phyloP scores from a whole-genome alignment of 2,329 filamentous ascomycete species.

The Colletotrichum sp. region DNA sequence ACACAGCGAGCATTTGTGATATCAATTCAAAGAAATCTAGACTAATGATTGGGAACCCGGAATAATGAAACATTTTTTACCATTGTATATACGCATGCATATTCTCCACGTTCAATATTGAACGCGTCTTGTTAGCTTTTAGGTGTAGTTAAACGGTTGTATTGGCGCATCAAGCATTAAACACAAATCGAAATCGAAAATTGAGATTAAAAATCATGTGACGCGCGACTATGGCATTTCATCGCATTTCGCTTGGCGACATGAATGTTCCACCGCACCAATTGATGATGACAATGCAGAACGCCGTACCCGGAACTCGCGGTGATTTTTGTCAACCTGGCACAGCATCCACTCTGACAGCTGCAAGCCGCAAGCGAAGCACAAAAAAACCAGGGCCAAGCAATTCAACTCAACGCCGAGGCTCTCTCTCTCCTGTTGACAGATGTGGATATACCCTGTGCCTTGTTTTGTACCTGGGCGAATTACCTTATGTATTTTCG shows the following conservation, averaged over 20 bases:
- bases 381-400: background rate
- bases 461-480: background rate
- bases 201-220: background rate
- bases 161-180: background rate
- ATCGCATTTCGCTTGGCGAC: background rate
- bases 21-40: slow-evolving; percentile 7
- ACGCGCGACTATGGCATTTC: background rate
- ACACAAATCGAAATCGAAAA: background rate
- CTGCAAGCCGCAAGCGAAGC: background rate
- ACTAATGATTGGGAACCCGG: slow-evolving; percentile 14
- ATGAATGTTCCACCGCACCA: background rate
- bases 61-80: slow-evolving; percentile 11
- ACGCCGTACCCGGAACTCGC: background rate
- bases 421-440: background rate
- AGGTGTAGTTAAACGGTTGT: background rate
- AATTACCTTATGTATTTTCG: background rate
- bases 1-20: slow-evolving; percentile 20
- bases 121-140: background rate
- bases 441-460: background rate
- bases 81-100: background rate
- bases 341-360: background rate
- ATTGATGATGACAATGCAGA: background rate
- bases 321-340: background rate
- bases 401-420: background rate
- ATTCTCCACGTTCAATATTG: background rate